Evolutionary conservation across 495 filamentous ascomycete species (phyloP).

Genomic region (Sabuloglossum arenarium): DNA sequence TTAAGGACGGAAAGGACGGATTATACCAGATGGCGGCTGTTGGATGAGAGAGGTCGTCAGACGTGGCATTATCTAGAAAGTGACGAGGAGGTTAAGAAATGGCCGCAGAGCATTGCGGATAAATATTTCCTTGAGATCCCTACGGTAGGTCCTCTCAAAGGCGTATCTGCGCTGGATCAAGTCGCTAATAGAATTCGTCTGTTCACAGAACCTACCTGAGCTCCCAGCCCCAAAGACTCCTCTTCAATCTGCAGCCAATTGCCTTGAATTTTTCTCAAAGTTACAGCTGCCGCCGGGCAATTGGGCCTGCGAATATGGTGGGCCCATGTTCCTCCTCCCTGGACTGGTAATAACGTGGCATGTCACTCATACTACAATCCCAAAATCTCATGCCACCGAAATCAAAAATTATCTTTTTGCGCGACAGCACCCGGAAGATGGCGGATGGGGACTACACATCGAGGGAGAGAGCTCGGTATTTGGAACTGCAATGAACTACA

Average conservation of each 20-base stretch:
- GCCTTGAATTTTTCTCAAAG: slow-evolving; percentile 71
- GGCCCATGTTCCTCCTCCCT: slow-evolving; percentile 70
- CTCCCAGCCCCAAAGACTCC: slow-evolving; percentile 51
- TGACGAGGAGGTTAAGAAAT: slow-evolving; percentile 48
- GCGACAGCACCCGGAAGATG: slow-evolving; percentile 68
- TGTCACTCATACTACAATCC: slow-evolving; percentile 75
- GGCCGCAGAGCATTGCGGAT: slow-evolving; percentile 73
- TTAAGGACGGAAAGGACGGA: slow-evolving; percentile 35
- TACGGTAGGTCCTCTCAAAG: slow-evolving; percentile 22
- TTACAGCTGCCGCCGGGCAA: slow-evolving; percentile 76
- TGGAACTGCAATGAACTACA: slow-evolving; percentile 80
- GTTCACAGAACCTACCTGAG: slow-evolving; percentile 42
- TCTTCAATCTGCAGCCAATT: slow-evolving; percentile 59
- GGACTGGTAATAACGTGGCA: slow-evolving; percentile 76
- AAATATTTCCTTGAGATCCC: slow-evolving; percentile 65
- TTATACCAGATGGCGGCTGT: slow-evolving; percentile 60
- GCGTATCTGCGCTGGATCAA: slow-evolving; percentile 3
- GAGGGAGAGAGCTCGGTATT: slow-evolving; percentile 88
- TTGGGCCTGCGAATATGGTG: slow-evolving; percentile 96
- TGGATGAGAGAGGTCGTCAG: slow-evolving; percentile 62
- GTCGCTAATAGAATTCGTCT: slow-evolving; percentile 1
- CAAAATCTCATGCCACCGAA: slow-evolving; percentile 60
- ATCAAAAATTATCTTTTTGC: slow-evolving; percentile 89
- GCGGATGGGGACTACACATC: slow-evolving; percentile 92
- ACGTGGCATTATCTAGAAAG: slow-evolving; percentile 85